Base-by-base conservation (phyloP, 192 early-diverging fungal genomes). In the Gigaspora rosea region DNA sequence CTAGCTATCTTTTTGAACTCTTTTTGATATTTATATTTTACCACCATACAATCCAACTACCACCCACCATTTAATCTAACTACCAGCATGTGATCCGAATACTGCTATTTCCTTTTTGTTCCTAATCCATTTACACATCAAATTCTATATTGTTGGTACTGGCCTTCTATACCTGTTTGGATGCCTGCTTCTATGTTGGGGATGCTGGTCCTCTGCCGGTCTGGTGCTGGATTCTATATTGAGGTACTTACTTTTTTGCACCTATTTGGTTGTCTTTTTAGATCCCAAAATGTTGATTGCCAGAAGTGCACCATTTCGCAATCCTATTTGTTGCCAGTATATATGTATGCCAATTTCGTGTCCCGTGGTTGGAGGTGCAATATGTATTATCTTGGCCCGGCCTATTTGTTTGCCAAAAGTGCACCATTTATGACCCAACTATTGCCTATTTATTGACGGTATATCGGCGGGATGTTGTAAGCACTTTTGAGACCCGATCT, bases 161-260 rank as follows among this genome's bases (percentile, higher is more conserved):
- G 36, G 36, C 5, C 5, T 41, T 41, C 27, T 18, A 27, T 64
- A 64, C 12, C 11, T 64, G 27, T 7, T 64, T 64, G 11, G 5
- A 4, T 7, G 12, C 27, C 18, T 32, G 8, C 18, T 64, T 64
- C 27, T 64, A 64, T 32, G 3, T 64, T 6, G 22, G 6, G 18
- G 6, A 18, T 32, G 22, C 27, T 64, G 18, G 6, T 32, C 62
- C 27, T 12, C 22, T 9, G 12, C 62, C 62, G 7, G 4, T 12
- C 27, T 64, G 36, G 36, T 41, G 5, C 63, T 65, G 3, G 33
- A 36, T 65, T 65, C 32, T 65, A 65, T 65, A 65, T 65, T 65
- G 63, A 7, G 9, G 63, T 65, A 32, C 63, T 65, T 65, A 65
- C 32, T 6, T 41, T 18, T 65, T 65, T 65, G 63, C 3, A 32